Percentiles rank a stretch among this genome's conserved stretches.
These are phyloP conservation scores for Solanum chacoense DNA, from an alignment of 305 asterid genomes.

Conservation along the genomic window DNA sequence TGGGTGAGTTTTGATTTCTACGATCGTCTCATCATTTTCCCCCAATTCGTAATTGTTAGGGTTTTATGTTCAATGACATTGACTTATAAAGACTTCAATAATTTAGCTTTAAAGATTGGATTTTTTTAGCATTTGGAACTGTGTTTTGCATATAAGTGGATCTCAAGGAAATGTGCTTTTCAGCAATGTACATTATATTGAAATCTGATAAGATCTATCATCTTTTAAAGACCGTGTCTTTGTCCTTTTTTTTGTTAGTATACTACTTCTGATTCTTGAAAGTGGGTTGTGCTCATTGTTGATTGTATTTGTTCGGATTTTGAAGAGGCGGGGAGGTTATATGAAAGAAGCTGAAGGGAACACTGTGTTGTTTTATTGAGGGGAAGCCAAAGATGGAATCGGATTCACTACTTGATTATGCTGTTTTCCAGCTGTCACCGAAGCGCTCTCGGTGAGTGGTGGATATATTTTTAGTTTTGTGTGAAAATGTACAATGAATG, in stretches of 20 bases:
- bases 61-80: neutral
- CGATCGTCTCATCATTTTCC: conserved; percentile 11
- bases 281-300: neutral
- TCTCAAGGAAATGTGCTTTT: neutral
- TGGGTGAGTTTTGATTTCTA: conserved; percentile 23
- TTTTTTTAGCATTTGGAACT: neutral
- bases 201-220: neutral
- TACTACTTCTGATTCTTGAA: neutral
- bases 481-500: neutral
- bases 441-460: conserved; percentile 59
- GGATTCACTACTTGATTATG: conserved; percentile 69
- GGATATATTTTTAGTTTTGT: neutral
- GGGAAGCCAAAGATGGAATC: conserved; percentile 45
- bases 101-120: neutral
- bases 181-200: neutral
- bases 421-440: conserved; percentile 80
- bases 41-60: neutral
- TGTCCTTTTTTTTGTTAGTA: neutral
- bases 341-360: conserved; percentile 21
- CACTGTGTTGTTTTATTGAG: conserved; percentile 11
- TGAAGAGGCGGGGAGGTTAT: conserved; percentile 18
- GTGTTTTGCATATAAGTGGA: neutral
- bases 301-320: neutral
- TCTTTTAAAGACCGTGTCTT: neutral
- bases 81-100: neutral